A percentile compares a stretch with the other conserved stretches of the same genome.
phyloP scores from a whole-genome alignment of 805 yeast species.

The Cephaloascus fragrans region DNA sequence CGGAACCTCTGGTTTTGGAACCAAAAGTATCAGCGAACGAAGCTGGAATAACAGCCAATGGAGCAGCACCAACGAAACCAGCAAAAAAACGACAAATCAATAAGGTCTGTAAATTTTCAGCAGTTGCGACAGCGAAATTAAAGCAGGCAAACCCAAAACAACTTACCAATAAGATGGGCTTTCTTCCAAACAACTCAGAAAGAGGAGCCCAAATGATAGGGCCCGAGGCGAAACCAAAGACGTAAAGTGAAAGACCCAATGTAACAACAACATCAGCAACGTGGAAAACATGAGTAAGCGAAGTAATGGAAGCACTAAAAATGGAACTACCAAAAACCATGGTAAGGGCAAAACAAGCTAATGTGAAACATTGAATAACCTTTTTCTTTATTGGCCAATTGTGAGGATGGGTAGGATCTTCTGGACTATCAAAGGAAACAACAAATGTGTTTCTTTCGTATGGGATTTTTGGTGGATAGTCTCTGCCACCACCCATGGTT shows the following conservation, averaged over 20 bases:
- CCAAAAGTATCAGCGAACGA: constrained; percentile 46
- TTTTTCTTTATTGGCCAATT: constrained; percentile 57
- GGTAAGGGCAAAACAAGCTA: constrained; percentile 10
- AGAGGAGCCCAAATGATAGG: constrained; percentile 58
- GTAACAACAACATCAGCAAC: constrained; percentile 37
- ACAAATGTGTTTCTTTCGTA: constrained; percentile 40
- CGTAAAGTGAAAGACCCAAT: constrained; percentile 47
- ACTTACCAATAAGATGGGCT: constrained; percentile 13
- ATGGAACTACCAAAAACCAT: constrained; percentile 71
- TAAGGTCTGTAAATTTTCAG: constrained; percentile 40
- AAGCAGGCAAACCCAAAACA: constrained; percentile 23
- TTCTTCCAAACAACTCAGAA: constrained; percentile 33
- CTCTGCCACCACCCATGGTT: constrained; percentile 69
- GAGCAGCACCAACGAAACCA: constrained; percentile 53
- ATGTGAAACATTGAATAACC: constrained; percentile 7
- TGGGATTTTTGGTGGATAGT: constrained; percentile 53
- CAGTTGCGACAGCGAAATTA: constrained; percentile 40
- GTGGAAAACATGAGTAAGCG: constrained; percentile 34
- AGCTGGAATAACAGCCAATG: constrained; percentile 52
- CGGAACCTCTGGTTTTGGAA: constrained; percentile 41
- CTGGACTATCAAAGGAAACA: constrained; percentile 68
- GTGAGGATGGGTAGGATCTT: constrained; percentile 74
- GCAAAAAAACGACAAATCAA: constrained; percentile 46
- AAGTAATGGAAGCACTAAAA: constrained; percentile 52
- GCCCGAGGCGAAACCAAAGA: constrained; percentile 60